phyloP scores from a whole-genome alignment of 164 flowering plant genomes.

The Vitis rotundifolia region DNA sequence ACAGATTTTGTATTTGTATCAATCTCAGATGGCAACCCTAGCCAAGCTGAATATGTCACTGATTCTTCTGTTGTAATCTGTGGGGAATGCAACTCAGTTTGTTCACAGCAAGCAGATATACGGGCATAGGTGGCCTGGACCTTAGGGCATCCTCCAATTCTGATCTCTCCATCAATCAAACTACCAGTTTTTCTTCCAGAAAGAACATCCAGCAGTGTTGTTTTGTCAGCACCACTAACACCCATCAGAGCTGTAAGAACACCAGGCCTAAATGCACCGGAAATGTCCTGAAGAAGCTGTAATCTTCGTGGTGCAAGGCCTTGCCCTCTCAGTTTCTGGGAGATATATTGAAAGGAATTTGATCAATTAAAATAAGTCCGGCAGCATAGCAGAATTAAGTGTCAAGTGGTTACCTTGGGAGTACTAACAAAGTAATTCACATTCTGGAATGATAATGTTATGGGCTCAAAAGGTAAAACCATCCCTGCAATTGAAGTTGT shows the following conservation, averaged over 20 bases:
- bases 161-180: conserved; percentile 22
- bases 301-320: conserved; percentile 9
- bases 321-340: conserved; percentile 10
- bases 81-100: conserved; percentile 18
- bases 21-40: conserved; percentile 16
- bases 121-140: conserved; percentile 14
- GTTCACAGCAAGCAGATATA: conserved; percentile 22
- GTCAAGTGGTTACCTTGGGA: conserved; percentile 15
- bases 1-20: conserved; percentile 15
- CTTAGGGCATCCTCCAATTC: conserved; percentile 20
- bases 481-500: conserved; percentile 4
- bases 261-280: conserved; percentile 24
- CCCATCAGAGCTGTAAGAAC: conserved; percentile 24
- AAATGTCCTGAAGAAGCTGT: conserved; percentile 18
- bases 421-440: conserved; percentile 25
- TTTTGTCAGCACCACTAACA: conserved; percentile 23
- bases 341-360: background rate
- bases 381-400: no score
- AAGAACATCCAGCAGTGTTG: no score
- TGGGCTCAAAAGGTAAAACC: conserved; percentile 23
- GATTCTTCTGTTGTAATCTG: conserved; percentile 17
- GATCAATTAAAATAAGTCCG: no score
- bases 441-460: conserved; percentile 16
- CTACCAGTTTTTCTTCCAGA: no score
- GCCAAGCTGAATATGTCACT: conserved; percentile 20